Conservation (phyloP, 768 basidiomycete species). For the Kwoniella bestiolae region DNA sequence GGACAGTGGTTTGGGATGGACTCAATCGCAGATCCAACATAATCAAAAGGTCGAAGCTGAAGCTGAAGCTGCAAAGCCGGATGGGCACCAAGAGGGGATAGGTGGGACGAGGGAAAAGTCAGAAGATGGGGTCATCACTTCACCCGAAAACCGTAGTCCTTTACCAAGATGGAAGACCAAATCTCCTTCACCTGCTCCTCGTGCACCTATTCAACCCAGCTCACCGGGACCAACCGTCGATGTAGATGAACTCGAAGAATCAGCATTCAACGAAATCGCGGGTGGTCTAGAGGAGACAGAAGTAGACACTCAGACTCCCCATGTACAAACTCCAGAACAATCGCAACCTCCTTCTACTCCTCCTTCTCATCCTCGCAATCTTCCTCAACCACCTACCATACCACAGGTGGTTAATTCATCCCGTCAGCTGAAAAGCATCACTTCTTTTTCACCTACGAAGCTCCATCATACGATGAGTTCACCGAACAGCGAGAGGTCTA, state of each 20-base stretch:
- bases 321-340: conserved; percentile 9
- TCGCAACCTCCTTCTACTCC: conserved; percentile 7
- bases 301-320: conserved; percentile 4
- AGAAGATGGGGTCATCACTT: conserved; percentile 13
- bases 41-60: conserved; percentile 4
- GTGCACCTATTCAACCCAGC: background rate
- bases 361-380: background rate
- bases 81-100: background rate
- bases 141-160: conserved; percentile 1
- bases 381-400: background rate
- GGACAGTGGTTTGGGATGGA: conserved; percentile 18
- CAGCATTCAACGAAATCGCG: background rate
- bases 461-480: too few species aligned
- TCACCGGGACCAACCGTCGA: background rate
- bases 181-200: background rate
- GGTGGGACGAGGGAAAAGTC: background rate
- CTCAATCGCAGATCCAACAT: conserved; percentile 16
- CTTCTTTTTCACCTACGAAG: background rate
- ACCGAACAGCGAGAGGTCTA: too few species aligned
- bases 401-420: background rate
- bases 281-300: conserved; percentile 21
- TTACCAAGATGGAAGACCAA: background rate
- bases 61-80: too few species aligned
- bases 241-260: conserved; percentile 14
- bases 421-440: background rate